phyloP scores from a whole-genome alignment of 2,329 filamentous ascomycete genomes.

The Monosporascus sp. region DNA sequence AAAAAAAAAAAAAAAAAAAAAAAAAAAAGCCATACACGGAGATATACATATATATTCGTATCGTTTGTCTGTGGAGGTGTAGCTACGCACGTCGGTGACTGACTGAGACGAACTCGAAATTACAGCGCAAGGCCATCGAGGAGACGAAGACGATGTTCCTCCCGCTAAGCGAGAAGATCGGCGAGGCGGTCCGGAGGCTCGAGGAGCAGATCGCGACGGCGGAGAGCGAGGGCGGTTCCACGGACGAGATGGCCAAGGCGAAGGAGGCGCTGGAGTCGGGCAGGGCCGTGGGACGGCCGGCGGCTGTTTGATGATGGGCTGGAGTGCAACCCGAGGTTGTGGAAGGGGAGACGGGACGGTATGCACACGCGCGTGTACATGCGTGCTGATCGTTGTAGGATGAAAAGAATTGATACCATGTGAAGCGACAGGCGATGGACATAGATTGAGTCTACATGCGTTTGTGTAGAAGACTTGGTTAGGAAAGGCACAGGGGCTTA shows the following conservation, averaged over 20 bases:
- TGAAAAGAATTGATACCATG: conserved; percentile 9
- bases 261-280: conserved; percentile 48
- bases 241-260: conserved; percentile 50
- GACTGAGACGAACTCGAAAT: background rate
- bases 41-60: background rate
- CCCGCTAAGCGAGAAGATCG: conserved; percentile 65
- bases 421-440: background rate
- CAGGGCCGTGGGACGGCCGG: conserved; percentile 32
- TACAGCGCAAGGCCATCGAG: conserved; percentile 70
- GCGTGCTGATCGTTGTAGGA: background rate
- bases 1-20: no score
- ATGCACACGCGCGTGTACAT: background rate
- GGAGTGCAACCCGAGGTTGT: conserved; percentile 2
- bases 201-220: conserved; percentile 69
- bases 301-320: conserved; percentile 15
- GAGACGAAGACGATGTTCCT: conserved; percentile 83
- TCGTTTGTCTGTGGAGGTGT: background rate
- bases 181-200: conserved; percentile 64
- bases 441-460: background rate
- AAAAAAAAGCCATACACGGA: conserved; percentile 1
- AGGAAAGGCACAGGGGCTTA: background rate
- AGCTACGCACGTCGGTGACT: background rate
- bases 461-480: no score
- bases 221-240: conserved; percentile 40
- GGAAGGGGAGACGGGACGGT: background rate